Evolutionary conservation across 768 basidiomycete genomes (phyloP), one percentile per base, ranked within the genome.

Genomic region (Saitozyma sp.): DNA sequence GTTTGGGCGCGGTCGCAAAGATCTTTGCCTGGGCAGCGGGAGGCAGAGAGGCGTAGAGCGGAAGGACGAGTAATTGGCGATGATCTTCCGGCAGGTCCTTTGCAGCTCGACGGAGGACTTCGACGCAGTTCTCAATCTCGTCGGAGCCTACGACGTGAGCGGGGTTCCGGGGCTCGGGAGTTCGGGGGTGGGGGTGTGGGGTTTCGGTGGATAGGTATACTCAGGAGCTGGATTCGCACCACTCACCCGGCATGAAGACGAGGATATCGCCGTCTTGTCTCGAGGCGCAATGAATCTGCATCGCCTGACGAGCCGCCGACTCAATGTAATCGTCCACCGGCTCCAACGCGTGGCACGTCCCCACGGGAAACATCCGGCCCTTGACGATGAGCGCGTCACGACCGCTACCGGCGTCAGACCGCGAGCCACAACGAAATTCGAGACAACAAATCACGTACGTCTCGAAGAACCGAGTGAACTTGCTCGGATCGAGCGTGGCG

Each of bases 401-500:
- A 10, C 68, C 66, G 13, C 73, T 69, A 11, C 45, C 1, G 45
- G 42, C 0, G 57, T 62, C 53, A 65, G 54, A n/a, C n/a, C 58
- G 58, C 13, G 7, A 38, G 19, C 13, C 9, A 29, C 29, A 5
- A 29, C 2, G 2, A 29, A 29, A 2, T 5, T 2, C 29, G 16
- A 45, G 39, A 9, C 41, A 37, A 37, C 16, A 14, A 1, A 8
- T 1, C 9, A 83, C 89, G 45, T 67, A 95, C 94, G 86, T 83
- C 75, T 87, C 76, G 73, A 89, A 96, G 80, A 95, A 99, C 39
- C 82, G 83, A 80, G 89, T 90, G 78, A 99, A 98, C 67, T 91
- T 92, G 68, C 94, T 89, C 0, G 94, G 94, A 74, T 99, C 94
- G 42, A 99, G 84, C 8, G 96, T 98, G 3, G 96, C 96, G 78